Conservation (phyloP, 805 yeast genomes). For the Metschnikowia bowlesiae region DNA sequence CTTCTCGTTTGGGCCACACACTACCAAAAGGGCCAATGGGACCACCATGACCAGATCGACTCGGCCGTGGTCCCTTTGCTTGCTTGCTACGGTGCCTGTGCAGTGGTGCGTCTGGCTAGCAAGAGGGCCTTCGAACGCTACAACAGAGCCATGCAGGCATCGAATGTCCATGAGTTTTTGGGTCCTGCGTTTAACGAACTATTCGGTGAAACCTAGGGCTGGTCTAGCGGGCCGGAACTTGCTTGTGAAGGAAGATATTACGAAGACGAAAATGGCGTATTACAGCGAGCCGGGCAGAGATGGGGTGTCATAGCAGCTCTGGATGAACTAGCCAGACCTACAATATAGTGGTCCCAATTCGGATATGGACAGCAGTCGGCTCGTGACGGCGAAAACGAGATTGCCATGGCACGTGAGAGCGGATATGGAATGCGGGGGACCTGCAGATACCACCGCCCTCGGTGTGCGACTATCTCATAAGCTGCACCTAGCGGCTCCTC, state of each 20-base stretch:
- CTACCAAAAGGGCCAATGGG: constrained; percentile 59
- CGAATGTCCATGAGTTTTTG: constrained; percentile 68
- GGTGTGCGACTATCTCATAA: neutral
- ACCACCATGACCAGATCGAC: constrained; percentile 27
- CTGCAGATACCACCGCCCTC: neutral
- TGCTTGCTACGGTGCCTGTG: constrained; percentile 69
- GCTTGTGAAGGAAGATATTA: too few species aligned
- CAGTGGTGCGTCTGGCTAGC: constrained; percentile 63
- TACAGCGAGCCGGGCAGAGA: too few species aligned
- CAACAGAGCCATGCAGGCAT: constrained; percentile 81
- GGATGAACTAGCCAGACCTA: too few species aligned
- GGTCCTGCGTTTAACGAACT: constrained; percentile 56
- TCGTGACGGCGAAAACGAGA: too few species aligned
- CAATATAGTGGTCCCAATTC: too few species aligned
- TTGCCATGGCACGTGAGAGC: too few species aligned
- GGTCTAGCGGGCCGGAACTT: too few species aligned
- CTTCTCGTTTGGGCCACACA: constrained; percentile 75
- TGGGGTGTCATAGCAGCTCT: too few species aligned
- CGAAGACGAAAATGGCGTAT: too few species aligned
- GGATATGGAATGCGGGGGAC: neutral
- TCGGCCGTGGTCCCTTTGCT: constrained; percentile 35
- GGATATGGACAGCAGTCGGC: too few species aligned
- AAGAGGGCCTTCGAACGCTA: constrained; percentile 56
- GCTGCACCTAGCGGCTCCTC: too few species aligned
- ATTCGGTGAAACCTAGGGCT: constrained; percentile 21